Evolutionary conservation across 441 rosid species (phyloP).

Genomic region (Jatropha multifida): DNA sequence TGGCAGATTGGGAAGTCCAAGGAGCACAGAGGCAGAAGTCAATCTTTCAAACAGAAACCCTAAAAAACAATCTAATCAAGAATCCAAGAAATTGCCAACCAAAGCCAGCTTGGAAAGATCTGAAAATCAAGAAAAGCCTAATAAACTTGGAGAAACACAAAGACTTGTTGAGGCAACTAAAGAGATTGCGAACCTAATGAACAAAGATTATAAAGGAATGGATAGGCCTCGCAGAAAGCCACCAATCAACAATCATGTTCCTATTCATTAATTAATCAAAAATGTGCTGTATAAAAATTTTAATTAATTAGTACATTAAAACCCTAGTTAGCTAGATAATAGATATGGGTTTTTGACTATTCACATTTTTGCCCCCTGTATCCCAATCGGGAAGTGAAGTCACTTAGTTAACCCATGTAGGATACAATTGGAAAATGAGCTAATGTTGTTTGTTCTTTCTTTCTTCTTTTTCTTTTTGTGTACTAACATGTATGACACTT

Average conservation of each 20-base stretch:
- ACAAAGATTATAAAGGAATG: slow-evolving; percentile 42
- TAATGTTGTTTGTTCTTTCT: slow-evolving; percentile 3
- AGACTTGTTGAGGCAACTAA: slow-evolving; percentile 34
- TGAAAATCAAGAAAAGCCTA: neutral
- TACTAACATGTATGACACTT: slow-evolving; percentile 12
- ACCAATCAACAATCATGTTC: slow-evolving; percentile 51
- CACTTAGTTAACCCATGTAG: slow-evolving; percentile 15
- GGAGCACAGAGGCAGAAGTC: slow-evolving; percentile 12
- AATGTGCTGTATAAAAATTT: neutral
- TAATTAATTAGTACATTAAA: no score
- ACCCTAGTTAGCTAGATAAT: no score
- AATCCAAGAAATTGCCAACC: slow-evolving; percentile 23
- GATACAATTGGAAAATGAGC: slow-evolving; percentile 11
- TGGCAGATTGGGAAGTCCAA: slow-evolving; percentile 27
- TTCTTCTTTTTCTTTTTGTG: neutral
- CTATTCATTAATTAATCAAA: slow-evolving; percentile 30
- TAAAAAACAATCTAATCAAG: slow-evolving; percentile 14
- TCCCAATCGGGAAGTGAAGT: slow-evolving; percentile 24
- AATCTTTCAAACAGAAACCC: slow-evolving; percentile 15
- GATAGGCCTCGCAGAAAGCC: slow-evolving; percentile 46
- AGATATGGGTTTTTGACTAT: slow-evolving; percentile 20
- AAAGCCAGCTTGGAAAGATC: slow-evolving; percentile 26
- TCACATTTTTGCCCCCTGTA: slow-evolving; percentile 34
- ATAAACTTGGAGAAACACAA: slow-evolving; percentile 29
- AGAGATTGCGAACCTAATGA: slow-evolving; percentile 43